These are phyloP conservation scores for Ophiocordyceps camponoti-floridani DNA, from an alignment of 2,329 filamentous ascomycete genomes.

Conservation along the genomic window DNA sequence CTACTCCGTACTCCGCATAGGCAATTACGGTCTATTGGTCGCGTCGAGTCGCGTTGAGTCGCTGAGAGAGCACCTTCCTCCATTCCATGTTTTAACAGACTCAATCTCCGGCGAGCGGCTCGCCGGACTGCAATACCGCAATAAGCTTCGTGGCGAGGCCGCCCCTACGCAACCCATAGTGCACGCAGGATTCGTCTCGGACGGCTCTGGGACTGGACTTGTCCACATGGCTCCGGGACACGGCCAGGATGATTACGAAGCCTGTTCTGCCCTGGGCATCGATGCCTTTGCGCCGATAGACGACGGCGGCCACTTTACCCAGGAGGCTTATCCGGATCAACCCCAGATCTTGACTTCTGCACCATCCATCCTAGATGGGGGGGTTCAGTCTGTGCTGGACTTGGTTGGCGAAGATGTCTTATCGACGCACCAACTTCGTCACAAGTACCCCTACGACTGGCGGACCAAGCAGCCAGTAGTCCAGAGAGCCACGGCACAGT, in stretches of 20 bases:
- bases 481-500: conserved; percentile 82
- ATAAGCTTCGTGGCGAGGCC: conserved; percentile 44
- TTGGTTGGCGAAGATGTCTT: conserved; percentile 51
- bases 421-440: conserved; percentile 50
- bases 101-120: conserved; percentile 49
- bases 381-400: conserved; percentile 50
- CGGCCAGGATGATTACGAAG: conserved; percentile 89
- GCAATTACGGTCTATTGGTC: conserved; percentile 46
- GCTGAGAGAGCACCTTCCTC: conserved; percentile 29
- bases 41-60: conserved; percentile 52
- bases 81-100: conserved; percentile 32
- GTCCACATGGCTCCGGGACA: conserved; percentile 91
- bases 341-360: conserved; percentile 47
- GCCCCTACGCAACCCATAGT: conserved; percentile 51
- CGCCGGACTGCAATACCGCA: conserved; percentile 46
- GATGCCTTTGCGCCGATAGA: conserved; percentile 68
- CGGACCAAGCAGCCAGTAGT: conserved; percentile 86
- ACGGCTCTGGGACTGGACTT: conserved; percentile 81
- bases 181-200: conserved; percentile 75
- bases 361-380: conserved; percentile 52
- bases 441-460: conserved; percentile 99
- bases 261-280: conserved; percentile 54
- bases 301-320: conserved; percentile 63
- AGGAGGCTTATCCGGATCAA: conserved; percentile 55
- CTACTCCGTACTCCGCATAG: conserved; percentile 49